phyloP scores from a whole-genome alignment of 257 asterid genomes.

The Solanum clarkiae region DNA sequence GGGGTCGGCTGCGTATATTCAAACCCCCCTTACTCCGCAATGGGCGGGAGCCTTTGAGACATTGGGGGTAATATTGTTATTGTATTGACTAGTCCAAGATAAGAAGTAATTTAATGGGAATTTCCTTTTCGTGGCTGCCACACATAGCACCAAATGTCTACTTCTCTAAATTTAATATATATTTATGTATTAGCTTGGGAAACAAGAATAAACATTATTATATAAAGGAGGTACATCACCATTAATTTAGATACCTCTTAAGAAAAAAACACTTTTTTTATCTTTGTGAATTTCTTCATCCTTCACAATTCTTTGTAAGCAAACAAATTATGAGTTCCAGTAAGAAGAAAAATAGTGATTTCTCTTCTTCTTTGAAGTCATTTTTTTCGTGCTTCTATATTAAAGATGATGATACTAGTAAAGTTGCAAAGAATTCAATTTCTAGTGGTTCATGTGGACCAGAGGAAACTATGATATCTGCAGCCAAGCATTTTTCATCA shows the following conservation, averaged over 20 bases:
- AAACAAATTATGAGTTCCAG: background rate
- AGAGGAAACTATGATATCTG: background rate
- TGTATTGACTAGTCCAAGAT: background rate
- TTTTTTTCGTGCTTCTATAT: background rate
- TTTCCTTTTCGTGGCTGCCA: background rate
- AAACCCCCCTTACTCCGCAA: no score
- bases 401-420: background rate
- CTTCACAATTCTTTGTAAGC: background rate
- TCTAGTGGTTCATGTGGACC: background rate
- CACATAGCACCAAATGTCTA: background rate
- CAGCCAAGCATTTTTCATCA: background rate
- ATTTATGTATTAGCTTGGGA: background rate
- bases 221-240: background rate
- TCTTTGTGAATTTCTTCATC: background rate
- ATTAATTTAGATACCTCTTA: background rate
- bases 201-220: background rate
- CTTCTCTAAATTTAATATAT: background rate
- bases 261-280: background rate
- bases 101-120: background rate
- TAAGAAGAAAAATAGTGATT: background rate
- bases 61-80: no score
- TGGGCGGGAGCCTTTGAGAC: no score
- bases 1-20: no score
- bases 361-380: background rate
- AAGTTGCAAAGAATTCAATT: background rate